Evolutionary conservation across 2,329 filamentous ascomycete genomes (phyloP).

Genomic region (Exophiala alcalophila): DNA sequence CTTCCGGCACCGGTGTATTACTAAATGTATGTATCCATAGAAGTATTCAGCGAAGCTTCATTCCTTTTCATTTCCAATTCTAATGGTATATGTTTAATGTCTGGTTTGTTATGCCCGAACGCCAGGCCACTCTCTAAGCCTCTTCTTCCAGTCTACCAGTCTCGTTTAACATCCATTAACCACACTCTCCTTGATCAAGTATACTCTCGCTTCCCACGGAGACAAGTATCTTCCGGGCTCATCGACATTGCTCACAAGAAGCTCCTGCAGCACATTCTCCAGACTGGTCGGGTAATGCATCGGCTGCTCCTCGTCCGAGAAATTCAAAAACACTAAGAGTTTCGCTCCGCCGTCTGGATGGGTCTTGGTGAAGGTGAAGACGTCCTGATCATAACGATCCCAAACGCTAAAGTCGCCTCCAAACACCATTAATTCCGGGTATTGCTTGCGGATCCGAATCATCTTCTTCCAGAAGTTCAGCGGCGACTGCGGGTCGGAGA

Average conservation of each 20-base stretch:
- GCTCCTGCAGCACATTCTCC: constrained; percentile 16
- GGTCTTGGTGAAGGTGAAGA: constrained; percentile 56
- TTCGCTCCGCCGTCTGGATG: constrained; percentile 27
- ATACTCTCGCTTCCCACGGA: constrained; percentile 30
- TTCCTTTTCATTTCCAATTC: too few relatives aligned
- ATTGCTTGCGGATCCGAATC: constrained; percentile 58
- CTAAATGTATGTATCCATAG: too few relatives aligned
- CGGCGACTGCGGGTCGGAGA: constrained; percentile 46
- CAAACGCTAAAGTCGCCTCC: constrained; percentile 58
- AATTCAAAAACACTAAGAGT: constrained; percentile 28
- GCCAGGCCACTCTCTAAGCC: too few relatives aligned
- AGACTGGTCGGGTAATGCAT: constrained; percentile 24
- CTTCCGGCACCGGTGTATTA: too few relatives aligned
- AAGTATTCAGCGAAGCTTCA: too few relatives aligned
- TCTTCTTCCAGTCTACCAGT: too few relatives aligned
- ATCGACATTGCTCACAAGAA: constrained; percentile 26
- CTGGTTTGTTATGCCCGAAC: too few relatives aligned
- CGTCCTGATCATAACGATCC: constrained; percentile 49
- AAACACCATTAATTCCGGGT: constrained; percentile 64
- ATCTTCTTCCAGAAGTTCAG: constrained; percentile 62
- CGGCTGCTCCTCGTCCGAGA: constrained; percentile 27
- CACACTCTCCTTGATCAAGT: constrained; percentile 19
- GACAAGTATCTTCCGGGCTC: constrained; percentile 25
- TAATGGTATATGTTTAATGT: too few relatives aligned
- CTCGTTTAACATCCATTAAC: constrained; percentile 18